Evolutionary conservation across 345 rosid genomes (phyloP).

Genomic region (Rhodamnia rubescens): DNA sequence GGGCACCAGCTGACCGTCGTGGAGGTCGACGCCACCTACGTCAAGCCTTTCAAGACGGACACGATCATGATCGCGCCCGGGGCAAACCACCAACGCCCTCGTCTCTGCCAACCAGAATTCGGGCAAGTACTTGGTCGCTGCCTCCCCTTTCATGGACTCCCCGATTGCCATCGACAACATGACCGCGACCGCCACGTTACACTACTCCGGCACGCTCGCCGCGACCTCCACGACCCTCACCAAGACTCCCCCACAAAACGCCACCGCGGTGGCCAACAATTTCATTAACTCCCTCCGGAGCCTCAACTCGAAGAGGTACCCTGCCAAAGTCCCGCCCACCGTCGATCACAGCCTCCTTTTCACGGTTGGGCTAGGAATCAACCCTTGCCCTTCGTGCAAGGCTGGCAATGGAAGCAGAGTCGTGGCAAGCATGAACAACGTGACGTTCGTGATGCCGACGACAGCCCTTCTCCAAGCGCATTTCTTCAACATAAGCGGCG

Average conservation of each 20-base stretch:
- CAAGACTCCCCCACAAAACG: slow-evolving; percentile 63
- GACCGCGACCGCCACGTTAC: slow-evolving; percentile 79
- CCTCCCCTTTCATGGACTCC: slow-evolving; percentile 47
- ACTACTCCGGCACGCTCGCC: slow-evolving; percentile 67
- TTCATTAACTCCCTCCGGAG: slow-evolving; percentile 51
- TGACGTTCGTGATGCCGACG: slow-evolving; percentile 76
- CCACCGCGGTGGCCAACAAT: slow-evolving; percentile 55
- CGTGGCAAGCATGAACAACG: slow-evolving; percentile 72
- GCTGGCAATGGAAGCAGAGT: slow-evolving; percentile 66
- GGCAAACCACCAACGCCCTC: background rate
- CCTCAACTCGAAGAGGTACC: slow-evolving; percentile 68
- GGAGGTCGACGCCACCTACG: background rate
- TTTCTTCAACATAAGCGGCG: slow-evolving; percentile 63
- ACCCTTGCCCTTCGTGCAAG: slow-evolving; percentile 70
- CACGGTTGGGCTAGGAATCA: slow-evolving; percentile 70
- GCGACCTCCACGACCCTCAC: slow-evolving; percentile 40
- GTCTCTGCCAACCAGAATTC: background rate
- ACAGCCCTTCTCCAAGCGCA: slow-evolving; percentile 75
- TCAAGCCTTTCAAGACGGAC: background rate
- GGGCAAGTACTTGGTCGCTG: background rate
- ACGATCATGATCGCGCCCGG: background rate
- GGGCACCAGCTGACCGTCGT: background rate
- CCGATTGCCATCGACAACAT: slow-evolving; percentile 68
- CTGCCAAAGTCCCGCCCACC: slow-evolving; percentile 60
- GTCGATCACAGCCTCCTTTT: slow-evolving; percentile 69